phyloP scores from a whole-genome alignment of 768 basidiomycete species.

The Mycena rosella region DNA sequence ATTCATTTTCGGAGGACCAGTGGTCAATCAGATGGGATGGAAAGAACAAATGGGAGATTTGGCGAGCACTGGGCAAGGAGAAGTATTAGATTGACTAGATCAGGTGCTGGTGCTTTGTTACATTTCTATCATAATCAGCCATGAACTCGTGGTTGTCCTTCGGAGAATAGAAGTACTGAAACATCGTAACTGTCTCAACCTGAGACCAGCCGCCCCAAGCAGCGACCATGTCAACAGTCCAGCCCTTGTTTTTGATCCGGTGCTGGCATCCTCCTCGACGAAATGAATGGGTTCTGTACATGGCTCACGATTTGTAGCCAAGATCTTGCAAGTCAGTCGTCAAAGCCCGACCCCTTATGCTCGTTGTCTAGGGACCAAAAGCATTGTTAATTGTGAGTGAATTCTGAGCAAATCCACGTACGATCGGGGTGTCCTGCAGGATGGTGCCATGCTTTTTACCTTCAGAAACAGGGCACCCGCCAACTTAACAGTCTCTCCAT shows the following conservation, averaged over 20 bases:
- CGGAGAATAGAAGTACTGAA: conserved; percentile 38
- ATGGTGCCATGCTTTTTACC: conserved; percentile 10
- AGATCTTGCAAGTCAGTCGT: conserved; percentile 34
- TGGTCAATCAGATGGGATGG: background rate
- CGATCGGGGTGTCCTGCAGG: background rate
- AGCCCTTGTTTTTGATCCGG: conserved; percentile 27
- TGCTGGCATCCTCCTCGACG: conserved; percentile 40
- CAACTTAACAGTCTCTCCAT: conserved; percentile 11
- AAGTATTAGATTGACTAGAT: conserved; percentile 6
- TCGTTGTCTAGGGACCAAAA: conserved; percentile 17
- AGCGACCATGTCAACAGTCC: conserved; percentile 34
- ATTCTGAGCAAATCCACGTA: background rate
- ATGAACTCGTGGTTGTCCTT: conserved; percentile 38
- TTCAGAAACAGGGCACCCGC: conserved; percentile 32
- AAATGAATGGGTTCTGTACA: conserved; percentile 41
- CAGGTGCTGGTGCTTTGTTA: background rate
- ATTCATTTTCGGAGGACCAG: background rate
- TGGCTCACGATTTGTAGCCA: conserved; percentile 34
- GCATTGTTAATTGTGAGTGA: background rate
- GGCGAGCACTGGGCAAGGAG: conserved; percentile 28
- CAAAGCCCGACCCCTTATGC: conserved; percentile 28
- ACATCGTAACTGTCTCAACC: conserved; percentile 39
- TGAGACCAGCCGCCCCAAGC: conserved; percentile 42
- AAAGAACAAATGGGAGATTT: conserved; percentile 25
- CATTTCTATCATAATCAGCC: conserved; percentile 35